These are phyloP conservation scores for Zychaea mexicana DNA, from an alignment of 371 early-diverging fungal species.

Conservation along the genomic window DNA sequence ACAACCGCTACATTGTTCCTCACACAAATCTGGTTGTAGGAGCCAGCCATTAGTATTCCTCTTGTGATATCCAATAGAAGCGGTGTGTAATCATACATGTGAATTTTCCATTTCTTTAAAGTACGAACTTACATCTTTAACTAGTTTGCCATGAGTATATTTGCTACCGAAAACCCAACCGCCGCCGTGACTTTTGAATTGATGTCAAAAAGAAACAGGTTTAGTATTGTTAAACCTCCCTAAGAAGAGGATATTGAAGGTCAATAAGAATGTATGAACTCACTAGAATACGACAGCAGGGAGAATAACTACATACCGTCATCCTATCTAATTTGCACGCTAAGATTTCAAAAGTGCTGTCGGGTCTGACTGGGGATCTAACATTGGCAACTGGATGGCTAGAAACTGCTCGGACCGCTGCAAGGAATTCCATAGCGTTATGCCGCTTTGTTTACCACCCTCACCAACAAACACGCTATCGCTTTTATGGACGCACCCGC, in stretches of 20 bases:
- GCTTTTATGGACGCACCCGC: constrained; percentile 29
- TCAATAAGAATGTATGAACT: too few species aligned
- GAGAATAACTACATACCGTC: too few species aligned
- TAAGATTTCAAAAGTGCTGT: constrained; percentile 19
- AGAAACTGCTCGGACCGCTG: constrained; percentile 39
- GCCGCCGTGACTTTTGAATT: constrained; percentile 25
- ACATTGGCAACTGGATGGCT: constrained; percentile 47
- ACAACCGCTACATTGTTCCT: constrained; percentile 16
- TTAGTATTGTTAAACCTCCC: too few species aligned
- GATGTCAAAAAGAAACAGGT: too few species aligned
- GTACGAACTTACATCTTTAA: constrained; percentile 9
- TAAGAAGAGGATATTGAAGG: too few species aligned
- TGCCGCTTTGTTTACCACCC: constrained; percentile 45
- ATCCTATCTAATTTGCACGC: too few species aligned
- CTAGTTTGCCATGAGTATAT: constrained; percentile 6
- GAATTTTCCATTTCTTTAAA: not conserved
- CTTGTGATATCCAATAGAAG: too few species aligned
- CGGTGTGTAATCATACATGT: too few species aligned
- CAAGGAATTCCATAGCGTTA: constrained; percentile 44
- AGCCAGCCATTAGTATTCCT: too few species aligned
- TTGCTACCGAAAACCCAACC: constrained; percentile 23
- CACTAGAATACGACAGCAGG: not conserved
- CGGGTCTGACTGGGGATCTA: constrained; percentile 60
- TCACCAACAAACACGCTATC: constrained; percentile 22
- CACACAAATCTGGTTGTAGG: constrained; percentile 10